phyloP scores from a whole-genome alignment of 1,139 yeast species.

The Geotrichum candidum region DNA sequence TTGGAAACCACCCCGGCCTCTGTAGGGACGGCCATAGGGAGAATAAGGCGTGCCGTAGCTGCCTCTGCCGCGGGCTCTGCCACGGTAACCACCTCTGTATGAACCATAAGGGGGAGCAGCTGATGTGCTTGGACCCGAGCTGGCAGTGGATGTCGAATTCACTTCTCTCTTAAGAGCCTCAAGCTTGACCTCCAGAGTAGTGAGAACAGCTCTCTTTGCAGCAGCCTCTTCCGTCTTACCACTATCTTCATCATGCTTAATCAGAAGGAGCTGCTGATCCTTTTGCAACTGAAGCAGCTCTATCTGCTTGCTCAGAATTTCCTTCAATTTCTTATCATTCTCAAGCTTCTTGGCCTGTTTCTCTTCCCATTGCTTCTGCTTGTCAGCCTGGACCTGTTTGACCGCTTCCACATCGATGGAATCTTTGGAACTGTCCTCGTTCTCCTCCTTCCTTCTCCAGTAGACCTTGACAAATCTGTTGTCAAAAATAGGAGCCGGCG shows the following conservation, averaged over 20 bases:
- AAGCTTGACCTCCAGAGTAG: conserved; percentile 32
- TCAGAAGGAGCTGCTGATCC: conserved; percentile 31
- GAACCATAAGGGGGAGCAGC: conserved; percentile 10
- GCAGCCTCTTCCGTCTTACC: conserved; percentile 26
- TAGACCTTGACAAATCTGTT: conserved; percentile 45
- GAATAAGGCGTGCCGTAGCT: conserved; percentile 21
- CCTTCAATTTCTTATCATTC: conserved; percentile 33
- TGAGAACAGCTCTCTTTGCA: conserved; percentile 30
- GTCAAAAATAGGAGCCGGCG: conserved; percentile 44
- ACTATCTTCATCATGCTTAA: conserved; percentile 28
- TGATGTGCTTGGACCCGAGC: conserved; percentile 6
- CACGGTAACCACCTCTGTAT: conserved; percentile 19
- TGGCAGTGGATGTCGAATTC: conserved; percentile 19
- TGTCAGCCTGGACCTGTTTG: conserved; percentile 35
- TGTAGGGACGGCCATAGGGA: conserved; percentile 22
- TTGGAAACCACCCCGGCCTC: conserved; percentile 26
- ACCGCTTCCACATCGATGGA: conserved; percentile 38
- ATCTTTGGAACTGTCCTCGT: conserved; percentile 18
- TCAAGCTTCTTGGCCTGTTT: conserved; percentile 35
- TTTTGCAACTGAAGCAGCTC: conserved; percentile 32
- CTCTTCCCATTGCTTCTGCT: conserved; percentile 41
- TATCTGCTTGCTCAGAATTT: conserved; percentile 35
- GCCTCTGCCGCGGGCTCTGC: conserved; percentile 22
- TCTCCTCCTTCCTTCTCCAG: conserved; percentile 33
- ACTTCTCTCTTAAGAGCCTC: conserved; percentile 36